Evolutionary conservation across 2,329 filamentous ascomycete species (phyloP), one percentile per base, ranked within the genome.

Genomic region (Alternaria consortialis): DNA sequence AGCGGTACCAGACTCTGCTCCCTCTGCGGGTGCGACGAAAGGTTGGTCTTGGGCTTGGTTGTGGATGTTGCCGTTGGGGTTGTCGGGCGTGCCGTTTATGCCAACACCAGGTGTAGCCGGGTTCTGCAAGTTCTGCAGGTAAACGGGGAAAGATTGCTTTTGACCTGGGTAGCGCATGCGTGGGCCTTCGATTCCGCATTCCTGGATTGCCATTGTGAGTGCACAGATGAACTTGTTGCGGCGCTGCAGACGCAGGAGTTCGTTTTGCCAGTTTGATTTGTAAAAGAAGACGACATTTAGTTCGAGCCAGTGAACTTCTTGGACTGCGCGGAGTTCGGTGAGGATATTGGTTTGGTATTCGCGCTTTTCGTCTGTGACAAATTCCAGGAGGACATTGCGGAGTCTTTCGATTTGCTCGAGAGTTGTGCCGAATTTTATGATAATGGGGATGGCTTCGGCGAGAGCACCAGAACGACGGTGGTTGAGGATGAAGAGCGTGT

Each of bases 201-300:
- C 88, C 63, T 91, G 86, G 83, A 97, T 93, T 56, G 92, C 88
- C 37, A 91, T 84, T 90, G 97, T 97, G 73, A 98, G 83, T 63
- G 95, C 93, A 65, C 91, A 93, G 67, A 96, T 93, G 79, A 98
- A 97, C 76, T 94, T 95, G 84, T 97, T 97, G 72, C 95, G 91
- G 17, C 94, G 88, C 69, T 91, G 92, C 2, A 98, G 86, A 81
- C 94, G 93, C 25, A 97, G 84, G 44, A 96, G 84, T 76, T 98
- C 94, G 75, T 97, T 97, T 77, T 98, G 94, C 87, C 91, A 97
- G 78, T 94, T 97, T 60, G 91, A 93, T 79, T 97, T 97, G 86
- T 97, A 97, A 84, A 97, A 97, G 83, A 97, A 97, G 73, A 97
- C 90, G 58, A 98, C 88, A 79, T 97, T 97, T 73, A 97, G 86